Evolutionary conservation across 108 stramenopile genomes (phyloP).

Genomic region (Epithemia pelagica): DNA sequence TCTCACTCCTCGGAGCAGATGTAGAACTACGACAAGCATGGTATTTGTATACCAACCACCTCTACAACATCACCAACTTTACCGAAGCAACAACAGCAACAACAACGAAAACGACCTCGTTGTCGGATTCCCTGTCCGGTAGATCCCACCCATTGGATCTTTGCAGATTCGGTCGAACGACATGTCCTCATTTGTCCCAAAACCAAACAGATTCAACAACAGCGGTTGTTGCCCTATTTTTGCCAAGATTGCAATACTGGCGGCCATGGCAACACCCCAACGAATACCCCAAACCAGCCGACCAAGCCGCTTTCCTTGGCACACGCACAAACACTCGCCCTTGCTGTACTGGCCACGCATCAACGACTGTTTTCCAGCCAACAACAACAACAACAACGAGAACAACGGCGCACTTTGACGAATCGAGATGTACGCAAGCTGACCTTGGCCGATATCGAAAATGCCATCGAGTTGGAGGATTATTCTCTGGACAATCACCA

Average conservation of each 20-base stretch:
- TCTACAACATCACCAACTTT: slow-evolving; percentile 15
- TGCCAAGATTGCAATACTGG: slow-evolving; percentile 52
- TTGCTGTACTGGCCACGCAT: slow-evolving; percentile 49
- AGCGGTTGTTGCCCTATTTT: slow-evolving; percentile 37
- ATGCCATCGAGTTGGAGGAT: slow-evolving; percentile 45
- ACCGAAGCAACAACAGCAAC: slow-evolving; percentile 27
- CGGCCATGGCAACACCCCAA: slow-evolving; percentile 41
- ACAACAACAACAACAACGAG: too few species aligned
- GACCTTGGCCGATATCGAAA: slow-evolving; percentile 44
- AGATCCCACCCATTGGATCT: slow-evolving; percentile 74
- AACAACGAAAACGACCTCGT: slow-evolving; percentile 36
- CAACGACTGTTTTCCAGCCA: slow-evolving; percentile 30
- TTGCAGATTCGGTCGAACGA: slow-evolving; percentile 44
- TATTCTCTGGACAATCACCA: slow-evolving; percentile 37
- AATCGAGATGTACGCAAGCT: slow-evolving; percentile 2
- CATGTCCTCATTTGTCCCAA: slow-evolving; percentile 67
- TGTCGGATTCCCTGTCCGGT: slow-evolving; percentile 67
- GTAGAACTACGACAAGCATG: too few species aligned
- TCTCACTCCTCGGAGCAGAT: too few species aligned
- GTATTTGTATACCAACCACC: slow-evolving; percentile 19
- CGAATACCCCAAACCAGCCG: background rate
- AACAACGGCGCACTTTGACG: background rate
- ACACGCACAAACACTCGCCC: slow-evolving; percentile 46
- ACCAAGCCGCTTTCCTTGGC: slow-evolving; percentile 12
- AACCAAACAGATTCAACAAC: slow-evolving; percentile 35